Base-by-base conservation (phyloP, 2,329 filamentous ascomycete species). In the Penicillium sp. region DNA sequence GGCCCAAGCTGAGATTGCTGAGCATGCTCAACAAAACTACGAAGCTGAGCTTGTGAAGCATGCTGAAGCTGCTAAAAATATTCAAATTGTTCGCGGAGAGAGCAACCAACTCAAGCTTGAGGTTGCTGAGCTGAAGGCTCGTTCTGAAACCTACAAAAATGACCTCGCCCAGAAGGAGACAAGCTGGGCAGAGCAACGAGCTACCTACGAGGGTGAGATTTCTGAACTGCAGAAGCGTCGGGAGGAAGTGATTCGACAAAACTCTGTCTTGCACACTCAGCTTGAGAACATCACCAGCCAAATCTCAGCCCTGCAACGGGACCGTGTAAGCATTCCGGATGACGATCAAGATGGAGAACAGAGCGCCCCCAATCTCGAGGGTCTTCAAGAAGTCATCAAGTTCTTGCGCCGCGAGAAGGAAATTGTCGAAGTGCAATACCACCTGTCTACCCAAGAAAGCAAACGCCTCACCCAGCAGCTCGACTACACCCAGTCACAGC, bases 331-430 rank as follows among this genome's bases (percentile, higher is more conserved):
- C 36, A 70, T 78, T 5, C 76, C 83, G 34, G 68, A 72, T 27
- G 74, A 77, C 29, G 77, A 78, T 11, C 67, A 72, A 14, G 77
- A 81, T 54, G 77, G 78, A 11, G 72, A 80, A 1, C 47, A 60
- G 1, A 74, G 81, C 14, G 75, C 80, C 6, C 76, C 83, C 4
- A 85, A 84, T 39, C 77, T 87, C 9, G 89, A 91, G 61, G 90
- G 89, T 49, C 83, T 96, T 9, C 89, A 94, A 57, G 93, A 97
- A 67, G 84, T 99, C 53, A 95, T 96, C 75, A 88, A 85, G 57
- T 99, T 94, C 72, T 79, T 99, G 57, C 88, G 93, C 43, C 88
- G 91, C 40, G 95, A 99, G 75, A 99, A 97, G 79, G 94, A 97
- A 70, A 97, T 99, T 61, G 83, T 97, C 8, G 93, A 99, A 64